Evolutionary conservation across 179 eudicot species (phyloP).

Genomic region (Silene vulgaris): DNA sequence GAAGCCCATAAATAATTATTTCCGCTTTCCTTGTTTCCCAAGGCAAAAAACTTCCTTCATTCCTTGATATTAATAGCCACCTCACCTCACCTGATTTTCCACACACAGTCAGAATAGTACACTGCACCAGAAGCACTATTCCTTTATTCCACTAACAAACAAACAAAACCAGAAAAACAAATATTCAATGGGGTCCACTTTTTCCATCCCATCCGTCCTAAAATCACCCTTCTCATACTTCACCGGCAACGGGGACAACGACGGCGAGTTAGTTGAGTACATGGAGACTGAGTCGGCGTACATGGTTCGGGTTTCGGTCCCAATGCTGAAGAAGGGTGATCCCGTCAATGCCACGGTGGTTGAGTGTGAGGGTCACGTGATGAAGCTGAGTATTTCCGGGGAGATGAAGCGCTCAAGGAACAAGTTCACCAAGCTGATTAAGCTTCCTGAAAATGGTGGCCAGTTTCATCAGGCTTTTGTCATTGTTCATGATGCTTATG

Average conservation of each 20-base stretch:
- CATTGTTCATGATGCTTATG: background rate
- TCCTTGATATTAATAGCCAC: no score
- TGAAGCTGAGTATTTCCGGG: background rate
- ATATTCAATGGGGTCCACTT: constrained; percentile 9
- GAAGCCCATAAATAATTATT: no score
- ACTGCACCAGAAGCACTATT: background rate
- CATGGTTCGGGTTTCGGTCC: background rate
- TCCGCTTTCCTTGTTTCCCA: background rate
- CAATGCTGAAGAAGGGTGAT: constrained; percentile 1
- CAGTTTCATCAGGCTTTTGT: background rate
- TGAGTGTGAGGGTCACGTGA: background rate
- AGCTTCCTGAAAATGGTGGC: background rate
- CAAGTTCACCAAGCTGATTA: background rate
- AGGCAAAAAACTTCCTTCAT: background rate
- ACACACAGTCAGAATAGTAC: background rate
- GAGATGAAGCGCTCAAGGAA: background rate
- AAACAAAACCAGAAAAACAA: background rate
- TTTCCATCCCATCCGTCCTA: background rate
- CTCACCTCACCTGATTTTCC: background rate
- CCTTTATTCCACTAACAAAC: background rate
- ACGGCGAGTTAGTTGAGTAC: background rate
- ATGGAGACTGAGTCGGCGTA: background rate
- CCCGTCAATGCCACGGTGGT: background rate
- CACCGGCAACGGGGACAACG: background rate
- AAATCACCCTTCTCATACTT: background rate